Base-by-base conservation (phyloP, 768 basidiomycete genomes). In the Leccinum aurantiacum region DNA sequence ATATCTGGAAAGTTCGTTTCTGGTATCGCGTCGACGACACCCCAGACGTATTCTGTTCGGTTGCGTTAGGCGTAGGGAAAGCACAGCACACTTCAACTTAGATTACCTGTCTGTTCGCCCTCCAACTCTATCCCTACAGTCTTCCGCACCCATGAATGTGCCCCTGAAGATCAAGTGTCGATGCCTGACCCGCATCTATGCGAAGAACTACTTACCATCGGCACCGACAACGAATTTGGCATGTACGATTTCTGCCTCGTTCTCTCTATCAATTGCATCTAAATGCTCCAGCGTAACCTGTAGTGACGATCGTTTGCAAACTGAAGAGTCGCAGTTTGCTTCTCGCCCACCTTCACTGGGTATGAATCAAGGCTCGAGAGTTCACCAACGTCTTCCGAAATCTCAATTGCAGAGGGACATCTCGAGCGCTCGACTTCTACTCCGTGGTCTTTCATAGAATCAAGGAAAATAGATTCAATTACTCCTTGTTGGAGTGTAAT, bases 1-100 rank as follows among this genome's bases (percentile, higher is more conserved):
- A 89, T 86, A 68, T 92, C 89, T 0, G 91, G 91, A 60, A 91
- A 90, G 67, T 91, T 77, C 1, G 89, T 90, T n/a, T 85, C 80
- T 0, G 87, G 87, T 25, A 83, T 66, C 53, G 84, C 76, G 71
- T 92, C 92, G 19, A 92, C 74, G 3, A 93, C 91, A 3, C 92
- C 92, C 92, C 92, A 94, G 19, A 93, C 79, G 59, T 82, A 88
- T 56, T 92, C 86, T 74, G 78, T 80, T 50, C 17, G n/a, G 14
- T 31, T 57, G 29, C 4, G 46, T 63, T 11, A 60, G 46, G 11
- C 17, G 33, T 29, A 8, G 33, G 24, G 44, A 7, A 60, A 56
- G 33, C 4, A 31, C 10, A 51, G 4, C 17, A 52, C 11, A 54
- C 35, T n/a, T 4, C 19, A 1, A 8, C 17, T 14, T 6, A 10